Evolutionary conservation across 257 asterid species (phyloP), one percentile per base, ranked within the genome.

Genomic region (Gentiana macrophylla): DNA sequence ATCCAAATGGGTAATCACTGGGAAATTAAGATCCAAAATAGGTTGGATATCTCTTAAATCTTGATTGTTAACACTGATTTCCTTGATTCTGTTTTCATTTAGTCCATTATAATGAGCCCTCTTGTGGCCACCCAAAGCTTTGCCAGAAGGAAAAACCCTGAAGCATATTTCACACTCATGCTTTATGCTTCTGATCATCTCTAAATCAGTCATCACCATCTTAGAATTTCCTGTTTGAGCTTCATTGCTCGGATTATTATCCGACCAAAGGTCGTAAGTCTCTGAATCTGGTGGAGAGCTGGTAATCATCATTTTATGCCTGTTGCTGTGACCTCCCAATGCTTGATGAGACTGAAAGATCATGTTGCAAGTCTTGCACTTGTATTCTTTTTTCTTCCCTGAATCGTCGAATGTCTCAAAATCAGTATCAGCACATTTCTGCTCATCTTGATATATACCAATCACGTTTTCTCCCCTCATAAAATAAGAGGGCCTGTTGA

Each of bases 71-170:
- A 48, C 64, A 54, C 48, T 6, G 32, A 49, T 51, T 65, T 73
- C 82, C 35, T 49, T 60, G 35, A 15, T 54, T 67, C 56, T 79
- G 72, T 52, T 60, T 3, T 74, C 89, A 8, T 37, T 62, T 11
- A 10, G 37, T 12, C 65, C 79, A 52, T 37, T 59, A 69, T 74
- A 82, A 53, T 84, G 95, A 60, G 91, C 91, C 68, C 94, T 84
- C 78, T 72, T 84, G 75, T 90, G 97, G 2, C 95, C 97, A 33
- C 94, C 94, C 70, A 84, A 62, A 47, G 95, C 94, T 56, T 82
- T 93, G 7, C 94, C 97, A 2, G 94, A 78, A 3, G 82, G 8
- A 54, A 89, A 89, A 34, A 77, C 77, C 77, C 77, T 86, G 60
- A 75, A 81, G 75, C 95, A 86, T 6, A 70, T 56, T 1, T 75